These are phyloP conservation scores for Skeletonema costatum DNA, from an alignment of 108 stramenopile species.

Conservation along the genomic window DNA sequence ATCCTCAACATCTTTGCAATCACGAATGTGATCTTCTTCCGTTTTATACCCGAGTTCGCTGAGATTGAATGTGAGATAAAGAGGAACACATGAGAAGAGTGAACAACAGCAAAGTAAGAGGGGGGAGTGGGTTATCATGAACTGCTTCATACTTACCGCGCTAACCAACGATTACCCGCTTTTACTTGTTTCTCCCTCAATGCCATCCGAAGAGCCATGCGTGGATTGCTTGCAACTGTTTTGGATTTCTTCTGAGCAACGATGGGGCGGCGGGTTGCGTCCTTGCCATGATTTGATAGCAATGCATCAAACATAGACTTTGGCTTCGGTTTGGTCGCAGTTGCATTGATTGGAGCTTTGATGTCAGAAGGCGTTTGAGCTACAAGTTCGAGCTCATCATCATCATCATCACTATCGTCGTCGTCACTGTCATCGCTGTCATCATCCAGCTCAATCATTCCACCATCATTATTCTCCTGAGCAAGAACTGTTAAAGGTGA, in stretches of 20 bases:
- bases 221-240: slow-evolving; percentile 20
- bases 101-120: neutral
- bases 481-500: neutral
- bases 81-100: neutral
- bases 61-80: neutral
- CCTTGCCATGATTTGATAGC: slow-evolving; percentile 6
- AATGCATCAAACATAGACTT: slow-evolving; percentile 25
- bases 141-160: slow-evolving; percentile 38
- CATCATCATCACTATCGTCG: slow-evolving; percentile 23
- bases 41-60: slow-evolving; percentile 87
- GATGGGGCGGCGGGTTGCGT: neutral
- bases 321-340: slow-evolving; percentile 1
- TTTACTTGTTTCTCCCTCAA: slow-evolving; percentile 62
- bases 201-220: slow-evolving; percentile 51
- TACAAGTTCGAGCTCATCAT: slow-evolving; percentile 52
- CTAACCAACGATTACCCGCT: slow-evolving; percentile 84
- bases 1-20: slow-evolving; percentile 66
- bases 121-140: neutral
- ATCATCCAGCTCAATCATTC: neutral
- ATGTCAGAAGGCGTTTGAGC: neutral
- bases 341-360: neutral
- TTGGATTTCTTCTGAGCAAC: neutral
- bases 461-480: neutral
- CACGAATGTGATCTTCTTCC: slow-evolving; percentile 81
- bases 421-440: neutral